These are phyloP conservation scores for Lumnitzera racemosa DNA, from an alignment of 345 rosid genomes.

Conservation along the genomic window DNA sequence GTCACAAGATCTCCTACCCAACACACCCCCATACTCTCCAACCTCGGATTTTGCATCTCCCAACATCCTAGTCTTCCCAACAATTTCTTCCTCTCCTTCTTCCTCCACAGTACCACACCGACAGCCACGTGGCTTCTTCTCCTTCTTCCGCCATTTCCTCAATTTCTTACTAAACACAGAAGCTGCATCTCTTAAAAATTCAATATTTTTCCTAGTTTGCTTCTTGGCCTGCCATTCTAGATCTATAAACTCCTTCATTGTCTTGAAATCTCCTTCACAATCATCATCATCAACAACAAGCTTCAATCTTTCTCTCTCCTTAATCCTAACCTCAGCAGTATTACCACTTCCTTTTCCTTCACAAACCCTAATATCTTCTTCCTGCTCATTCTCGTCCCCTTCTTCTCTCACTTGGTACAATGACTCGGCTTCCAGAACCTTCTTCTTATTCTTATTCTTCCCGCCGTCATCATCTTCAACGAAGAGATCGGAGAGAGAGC, in stretches of 20 bases:
- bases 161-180: constrained; percentile 56
- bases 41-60: constrained; percentile 38
- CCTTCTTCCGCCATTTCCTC: constrained; percentile 47
- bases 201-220: constrained; percentile 33
- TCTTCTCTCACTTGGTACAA: constrained; percentile 12
- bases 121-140: constrained; percentile 17
- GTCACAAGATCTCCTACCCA: constrained; percentile 58
- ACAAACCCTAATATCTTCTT: constrained; percentile 12
- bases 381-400: constrained; percentile 5
- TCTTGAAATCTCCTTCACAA: constrained; percentile 34
- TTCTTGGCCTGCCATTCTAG: constrained; percentile 50
- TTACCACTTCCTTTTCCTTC: neutral
- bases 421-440: constrained; percentile 1
- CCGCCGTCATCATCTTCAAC: constrained; percentile 16
- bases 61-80: constrained; percentile 22
- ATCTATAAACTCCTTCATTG: constrained; percentile 83
- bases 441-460: neutral
- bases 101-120: constrained; percentile 10
- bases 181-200: constrained; percentile 42
- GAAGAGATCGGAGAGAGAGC: constrained; percentile 42
- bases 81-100: constrained; percentile 18
- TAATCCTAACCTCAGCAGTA: constrained; percentile 4
- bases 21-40: constrained; percentile 30
- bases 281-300: constrained; percentile 22
- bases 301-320: constrained; percentile 13